phyloP scores from a whole-genome alignment of 768 basidiomycete species.

The Paxillus ammoniavirescens region DNA sequence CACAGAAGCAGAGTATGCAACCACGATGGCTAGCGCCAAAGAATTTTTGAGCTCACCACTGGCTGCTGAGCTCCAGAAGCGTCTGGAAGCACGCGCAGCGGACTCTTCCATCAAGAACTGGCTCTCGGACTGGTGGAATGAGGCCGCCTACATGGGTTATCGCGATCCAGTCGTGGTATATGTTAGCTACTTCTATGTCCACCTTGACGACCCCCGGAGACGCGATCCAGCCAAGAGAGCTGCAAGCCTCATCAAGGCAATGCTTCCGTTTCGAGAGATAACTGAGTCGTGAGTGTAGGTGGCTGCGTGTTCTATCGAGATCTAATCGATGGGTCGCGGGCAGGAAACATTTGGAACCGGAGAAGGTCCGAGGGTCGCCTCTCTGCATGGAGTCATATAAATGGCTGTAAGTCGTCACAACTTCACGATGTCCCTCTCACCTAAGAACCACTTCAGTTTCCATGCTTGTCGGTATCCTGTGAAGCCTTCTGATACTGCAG shows the following conservation, averaged over 20 bases:
- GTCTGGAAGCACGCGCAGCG: constrained; percentile 73
- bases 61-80: constrained; percentile 68
- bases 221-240: constrained; percentile 68
- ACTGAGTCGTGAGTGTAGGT: constrained; percentile 65
- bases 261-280: constrained; percentile 80
- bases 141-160: constrained; percentile 83
- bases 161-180: constrained; percentile 89
- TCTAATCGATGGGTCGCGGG: neutral
- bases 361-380: constrained; percentile 74
- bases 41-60: constrained; percentile 70
- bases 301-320: neutral
- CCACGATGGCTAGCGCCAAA: constrained; percentile 57
- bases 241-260: constrained; percentile 79
- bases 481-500: constrained; percentile 79
- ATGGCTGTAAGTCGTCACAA: constrained; percentile 63
- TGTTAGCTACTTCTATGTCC: constrained; percentile 95
- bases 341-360: constrained; percentile 82
- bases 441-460: constrained; percentile 53
- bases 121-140: constrained; percentile 99
- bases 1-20: constrained; percentile 56
- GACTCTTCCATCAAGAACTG: constrained; percentile 65
- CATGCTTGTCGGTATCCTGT: constrained; percentile 88
- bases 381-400: constrained; percentile 94
- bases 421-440: neutral
- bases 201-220: constrained; percentile 60